Evolutionary conservation across 169 alveolate genomes (phyloP).

Genomic region (Plasmodium coatneyi): DNA sequence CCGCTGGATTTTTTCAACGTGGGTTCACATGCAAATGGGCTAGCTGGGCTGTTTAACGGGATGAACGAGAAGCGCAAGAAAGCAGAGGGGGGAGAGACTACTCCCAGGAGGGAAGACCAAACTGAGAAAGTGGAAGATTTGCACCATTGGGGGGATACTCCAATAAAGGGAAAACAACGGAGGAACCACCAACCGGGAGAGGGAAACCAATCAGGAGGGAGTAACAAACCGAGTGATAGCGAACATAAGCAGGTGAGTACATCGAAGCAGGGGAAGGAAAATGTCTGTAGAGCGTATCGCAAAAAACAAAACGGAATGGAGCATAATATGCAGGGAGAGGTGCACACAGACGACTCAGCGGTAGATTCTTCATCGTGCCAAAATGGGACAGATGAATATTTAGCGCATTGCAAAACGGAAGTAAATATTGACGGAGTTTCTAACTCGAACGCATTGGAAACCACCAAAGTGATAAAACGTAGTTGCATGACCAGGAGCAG

Average conservation of each 20-base stretch:
- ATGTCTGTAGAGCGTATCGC: background rate
- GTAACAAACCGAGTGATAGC: background rate
- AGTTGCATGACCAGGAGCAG: background rate
- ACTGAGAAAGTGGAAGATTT: background rate
- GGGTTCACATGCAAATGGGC: constrained; percentile 4
- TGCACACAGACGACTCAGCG: background rate
- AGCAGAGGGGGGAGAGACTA: background rate
- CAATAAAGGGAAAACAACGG: background rate
- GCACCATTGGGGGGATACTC: background rate
- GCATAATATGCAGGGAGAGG: background rate
- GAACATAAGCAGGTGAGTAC: background rate
- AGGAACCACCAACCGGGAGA: background rate
- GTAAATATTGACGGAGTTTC: background rate
- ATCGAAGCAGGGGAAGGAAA: background rate
- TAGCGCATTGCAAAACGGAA: background rate
- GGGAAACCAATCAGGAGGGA: background rate
- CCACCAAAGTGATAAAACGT: background rate
- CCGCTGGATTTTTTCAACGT: background rate
- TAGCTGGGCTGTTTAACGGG: constrained; percentile 26
- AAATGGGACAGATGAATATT: background rate
- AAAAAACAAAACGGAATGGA: background rate
- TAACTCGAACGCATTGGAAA: background rate
- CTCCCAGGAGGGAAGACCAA: background rate
- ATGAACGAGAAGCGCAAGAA: background rate
- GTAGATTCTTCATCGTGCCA: background rate